phyloP scores from a whole-genome alignment of 2,329 filamentous ascomycete species.

The Fusarium sp. region DNA sequence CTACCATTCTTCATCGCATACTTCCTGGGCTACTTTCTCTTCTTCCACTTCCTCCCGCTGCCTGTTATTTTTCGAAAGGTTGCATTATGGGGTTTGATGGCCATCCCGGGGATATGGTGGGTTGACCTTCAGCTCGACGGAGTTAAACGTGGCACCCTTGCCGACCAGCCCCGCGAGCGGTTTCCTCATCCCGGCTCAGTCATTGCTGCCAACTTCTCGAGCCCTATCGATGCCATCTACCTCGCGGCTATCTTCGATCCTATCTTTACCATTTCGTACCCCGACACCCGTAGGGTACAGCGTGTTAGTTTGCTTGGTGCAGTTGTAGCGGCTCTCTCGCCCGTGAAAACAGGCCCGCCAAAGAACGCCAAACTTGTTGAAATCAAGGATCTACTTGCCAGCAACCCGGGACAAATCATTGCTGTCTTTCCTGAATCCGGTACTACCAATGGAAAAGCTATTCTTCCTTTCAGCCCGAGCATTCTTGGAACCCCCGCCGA shows the following conservation, averaged over 20 bases:
- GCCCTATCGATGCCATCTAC: conserved; percentile 93
- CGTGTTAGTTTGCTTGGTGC: conserved; percentile 84
- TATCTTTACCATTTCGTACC: conserved; percentile 90
- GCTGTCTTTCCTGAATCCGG: conserved; percentile 95
- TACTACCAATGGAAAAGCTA: conserved; percentile 92
- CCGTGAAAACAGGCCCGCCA: conserved; percentile 66
- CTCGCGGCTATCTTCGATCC: conserved; percentile 97
- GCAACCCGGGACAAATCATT: conserved; percentile 82
- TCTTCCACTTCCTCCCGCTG: conserved; percentile 86
- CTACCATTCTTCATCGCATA: conserved; percentile 82
- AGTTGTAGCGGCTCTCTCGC: conserved; percentile 79
- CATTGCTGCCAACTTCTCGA: conserved; percentile 92
- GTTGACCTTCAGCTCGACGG: conserved; percentile 98
- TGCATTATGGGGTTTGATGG: conserved; percentile 88
- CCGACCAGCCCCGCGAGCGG: conserved; percentile 79
- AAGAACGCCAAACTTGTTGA: conserved; percentile 69
- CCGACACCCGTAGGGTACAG: conserved; percentile 79
- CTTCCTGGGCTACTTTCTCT: conserved; percentile 79
- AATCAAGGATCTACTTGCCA: conserved; percentile 73
- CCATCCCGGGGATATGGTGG: conserved; percentile 96
- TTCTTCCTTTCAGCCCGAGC: conserved; percentile 85
- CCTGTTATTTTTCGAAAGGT: conserved; percentile 79
- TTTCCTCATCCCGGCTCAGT: conserved; percentile 85
- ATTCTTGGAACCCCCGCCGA: conserved; percentile 77
- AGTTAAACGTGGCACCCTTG: conserved; percentile 90